Conservation (phyloP, 225 moss, liverwort and hornwort species). For the Anthoceros angustus region DNA sequence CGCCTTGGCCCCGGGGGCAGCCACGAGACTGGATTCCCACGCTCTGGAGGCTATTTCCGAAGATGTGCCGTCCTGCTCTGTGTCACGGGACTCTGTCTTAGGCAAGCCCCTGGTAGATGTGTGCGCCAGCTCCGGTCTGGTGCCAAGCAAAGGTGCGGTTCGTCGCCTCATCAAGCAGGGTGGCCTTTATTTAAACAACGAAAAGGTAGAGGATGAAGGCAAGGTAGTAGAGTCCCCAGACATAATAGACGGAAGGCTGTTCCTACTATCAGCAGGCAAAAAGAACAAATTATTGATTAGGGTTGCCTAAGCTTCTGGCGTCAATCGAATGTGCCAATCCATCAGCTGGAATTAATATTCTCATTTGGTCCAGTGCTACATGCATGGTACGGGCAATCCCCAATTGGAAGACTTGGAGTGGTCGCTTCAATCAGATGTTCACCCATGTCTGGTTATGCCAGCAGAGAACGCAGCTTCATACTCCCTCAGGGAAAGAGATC, state of each 20-base stretch:
- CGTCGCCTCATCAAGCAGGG: slow-evolving; percentile 86
- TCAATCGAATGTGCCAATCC: no score
- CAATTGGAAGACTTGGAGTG: no score
- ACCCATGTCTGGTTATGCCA: not conserved
- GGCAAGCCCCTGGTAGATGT: slow-evolving; percentile 54
- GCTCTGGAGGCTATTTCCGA: slow-evolving; percentile 70
- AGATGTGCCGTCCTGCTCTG: slow-evolving; percentile 54
- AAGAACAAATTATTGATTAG: slow-evolving; percentile 77
- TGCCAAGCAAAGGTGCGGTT: slow-evolving; percentile 65
- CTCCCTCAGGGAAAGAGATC: not conserved
- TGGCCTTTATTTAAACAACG: slow-evolving; percentile 82
- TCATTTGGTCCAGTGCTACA: no score
- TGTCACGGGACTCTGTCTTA: slow-evolving; percentile 39
- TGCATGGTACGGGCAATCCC: no score
- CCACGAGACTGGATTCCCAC: slow-evolving; percentile 36
- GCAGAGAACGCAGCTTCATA: not conserved
- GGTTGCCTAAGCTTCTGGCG: slow-evolving; percentile 3
- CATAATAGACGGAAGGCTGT: slow-evolving; percentile 56
- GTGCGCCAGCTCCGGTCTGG: slow-evolving; percentile 52
- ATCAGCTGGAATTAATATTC: no score
- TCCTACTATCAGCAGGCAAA: slow-evolving; percentile 86
- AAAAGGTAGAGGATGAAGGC: slow-evolving; percentile 71
- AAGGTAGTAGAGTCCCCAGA: slow-evolving; percentile 41
- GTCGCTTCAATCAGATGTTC: no score
- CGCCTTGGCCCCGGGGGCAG: slow-evolving; percentile 68